phyloP scores from a whole-genome alignment of 306 rosid genomes.

The Trifolium dubium region DNA sequence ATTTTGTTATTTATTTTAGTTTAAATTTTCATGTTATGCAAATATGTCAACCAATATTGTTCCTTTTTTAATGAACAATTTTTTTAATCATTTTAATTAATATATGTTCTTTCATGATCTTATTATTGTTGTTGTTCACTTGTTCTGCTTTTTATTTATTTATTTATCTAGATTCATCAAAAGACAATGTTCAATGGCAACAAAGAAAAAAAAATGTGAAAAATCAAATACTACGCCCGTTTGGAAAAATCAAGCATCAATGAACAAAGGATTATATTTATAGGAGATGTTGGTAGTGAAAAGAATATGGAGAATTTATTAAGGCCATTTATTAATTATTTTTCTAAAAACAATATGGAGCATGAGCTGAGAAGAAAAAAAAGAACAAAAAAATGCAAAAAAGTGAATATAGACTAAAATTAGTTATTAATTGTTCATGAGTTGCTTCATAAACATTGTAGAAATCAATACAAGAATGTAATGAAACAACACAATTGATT shows the following conservation, averaged over 20 bases:
- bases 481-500: background rate
- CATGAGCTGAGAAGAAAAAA: background rate
- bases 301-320: too few species aligned
- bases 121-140: background rate
- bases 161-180: constrained; percentile 4
- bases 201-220: background rate
- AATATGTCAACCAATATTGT: constrained; percentile 2
- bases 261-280: background rate
- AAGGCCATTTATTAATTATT: too few species aligned
- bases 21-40: background rate
- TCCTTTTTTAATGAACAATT: background rate
- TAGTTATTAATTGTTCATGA: background rate
- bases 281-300: background rate
- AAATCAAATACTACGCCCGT: background rate
- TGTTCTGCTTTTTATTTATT: background rate
- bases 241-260: constrained; percentile 9
- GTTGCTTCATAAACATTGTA: background rate
- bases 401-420: background rate
- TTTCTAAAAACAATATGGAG: background rate
- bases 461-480: background rate
- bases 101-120: background rate
- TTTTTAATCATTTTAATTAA: background rate
- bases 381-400: background rate
- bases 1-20: background rate
- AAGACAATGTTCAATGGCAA: background rate